A percentile compares a stretch with the other conserved stretches of the same genome.
phyloP scores from a whole-genome alignment of 148 eudicot species.

The Rhododendron kiyosumense region DNA sequence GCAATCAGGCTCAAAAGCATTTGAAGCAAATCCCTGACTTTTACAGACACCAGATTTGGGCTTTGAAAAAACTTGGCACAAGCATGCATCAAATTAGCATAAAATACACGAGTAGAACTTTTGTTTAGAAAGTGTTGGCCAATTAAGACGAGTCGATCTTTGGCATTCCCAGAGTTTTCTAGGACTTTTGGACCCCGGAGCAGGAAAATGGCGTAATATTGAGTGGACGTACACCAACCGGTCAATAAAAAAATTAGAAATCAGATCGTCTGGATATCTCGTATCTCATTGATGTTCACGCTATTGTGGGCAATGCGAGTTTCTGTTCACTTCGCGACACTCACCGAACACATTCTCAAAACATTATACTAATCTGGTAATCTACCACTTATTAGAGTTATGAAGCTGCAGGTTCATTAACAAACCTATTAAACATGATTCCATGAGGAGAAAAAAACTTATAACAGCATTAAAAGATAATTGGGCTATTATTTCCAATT shows the following conservation, averaged over 20 bases:
- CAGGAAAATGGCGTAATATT: neutral
- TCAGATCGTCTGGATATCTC: neutral
- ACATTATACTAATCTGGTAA: too few relatives aligned
- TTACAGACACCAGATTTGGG: slow-evolving; percentile 3
- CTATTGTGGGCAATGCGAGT: neutral
- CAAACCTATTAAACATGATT: too few relatives aligned
- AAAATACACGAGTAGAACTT: neutral
- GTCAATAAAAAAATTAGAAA: neutral
- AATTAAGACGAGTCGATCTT: neutral
- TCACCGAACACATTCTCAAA: too few relatives aligned
- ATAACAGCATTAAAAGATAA: too few relatives aligned
- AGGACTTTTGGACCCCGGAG: neutral
- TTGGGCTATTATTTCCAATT: too few relatives aligned
- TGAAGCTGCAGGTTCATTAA: too few relatives aligned
- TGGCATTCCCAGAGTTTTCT: neutral
- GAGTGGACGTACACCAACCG: neutral
- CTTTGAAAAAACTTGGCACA: neutral
- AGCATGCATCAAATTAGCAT: neutral
- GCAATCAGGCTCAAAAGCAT: neutral
- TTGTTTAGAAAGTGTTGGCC: neutral
- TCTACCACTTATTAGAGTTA: too few relatives aligned
- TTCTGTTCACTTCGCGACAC: neutral
- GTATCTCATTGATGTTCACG: neutral
- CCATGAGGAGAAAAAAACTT: too few relatives aligned
- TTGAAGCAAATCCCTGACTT: slow-evolving; percentile 7